These are phyloP conservation scores for Thermothelomyces thermophilus DNA, from an alignment of 2,329 filamentous ascomycete genomes.

Conservation along the genomic window DNA sequence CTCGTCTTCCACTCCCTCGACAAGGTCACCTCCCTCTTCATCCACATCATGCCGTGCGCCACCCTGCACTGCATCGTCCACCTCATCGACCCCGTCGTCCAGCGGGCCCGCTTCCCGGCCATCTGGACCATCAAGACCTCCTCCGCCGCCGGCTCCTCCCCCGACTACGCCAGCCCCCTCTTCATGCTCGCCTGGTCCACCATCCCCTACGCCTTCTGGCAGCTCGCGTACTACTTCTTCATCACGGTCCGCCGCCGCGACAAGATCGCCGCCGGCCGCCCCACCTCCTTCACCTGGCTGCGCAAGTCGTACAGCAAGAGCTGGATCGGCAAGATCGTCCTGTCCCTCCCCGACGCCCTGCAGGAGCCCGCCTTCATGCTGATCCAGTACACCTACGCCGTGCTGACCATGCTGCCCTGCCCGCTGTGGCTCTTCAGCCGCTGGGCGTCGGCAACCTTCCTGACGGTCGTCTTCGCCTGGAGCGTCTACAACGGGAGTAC, in stretches of 20 bases:
- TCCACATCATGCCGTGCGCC: conserved; percentile 97
- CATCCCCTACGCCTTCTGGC: conserved; percentile 88
- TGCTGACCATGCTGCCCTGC: conserved; percentile 89
- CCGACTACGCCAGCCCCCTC: conserved; percentile 67
- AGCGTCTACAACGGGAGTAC: conserved; percentile 95
- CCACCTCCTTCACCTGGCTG: conserved; percentile 96
- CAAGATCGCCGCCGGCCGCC: conserved; percentile 90
- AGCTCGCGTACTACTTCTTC: conserved; percentile 85
- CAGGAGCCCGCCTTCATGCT: conserved; percentile 93
- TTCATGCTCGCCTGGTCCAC: conserved; percentile 95
- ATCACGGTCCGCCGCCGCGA: conserved; percentile 93
- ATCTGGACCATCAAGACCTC: conserved; percentile 72
- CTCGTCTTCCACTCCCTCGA: conserved; percentile 98
- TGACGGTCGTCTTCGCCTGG: conserved; percentile 82
- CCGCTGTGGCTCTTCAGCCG: conserved; percentile 91
- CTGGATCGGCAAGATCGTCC: conserved; percentile 80
- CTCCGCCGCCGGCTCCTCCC: conserved; percentile 61
- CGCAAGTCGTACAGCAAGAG: conserved; percentile 83
- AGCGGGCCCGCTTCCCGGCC: conserved; percentile 71
- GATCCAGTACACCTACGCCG: conserved; percentile 87
- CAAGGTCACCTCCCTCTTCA: conserved; percentile 97
- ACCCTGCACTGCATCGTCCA: conserved; percentile 91
- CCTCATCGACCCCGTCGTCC: conserved; percentile 58
- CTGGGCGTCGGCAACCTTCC: conserved; percentile 69
- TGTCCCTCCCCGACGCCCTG: conserved; percentile 64